Evolutionary conservation across 2,329 filamentous ascomycete species (phyloP), one percentile per base, ranked within the genome.

Genomic region (Pyricularia pennisetigena): DNA sequence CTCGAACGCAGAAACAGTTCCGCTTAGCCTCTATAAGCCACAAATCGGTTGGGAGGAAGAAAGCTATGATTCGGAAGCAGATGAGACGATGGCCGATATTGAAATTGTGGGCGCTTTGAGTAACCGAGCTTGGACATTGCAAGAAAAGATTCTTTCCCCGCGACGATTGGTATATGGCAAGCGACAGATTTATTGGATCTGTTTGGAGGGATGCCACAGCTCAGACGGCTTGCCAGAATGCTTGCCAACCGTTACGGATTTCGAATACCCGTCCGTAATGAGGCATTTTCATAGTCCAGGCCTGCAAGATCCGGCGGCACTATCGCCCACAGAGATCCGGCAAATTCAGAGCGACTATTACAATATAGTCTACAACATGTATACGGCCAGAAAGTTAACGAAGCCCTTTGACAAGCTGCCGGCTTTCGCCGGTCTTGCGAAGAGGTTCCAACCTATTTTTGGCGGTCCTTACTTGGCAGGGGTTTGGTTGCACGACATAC

Each of bases 391-490:
- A 5, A 24, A 32, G 1, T 7, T 67, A 9, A 67, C 54, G 0
- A 2, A 14, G 5, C 8, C 5, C 4, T 16, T 7, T 2, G 65
- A 67, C 16, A 62, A 26, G 49, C 20, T 67, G 2, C 65, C 65
- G 23, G 49, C 65, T 9, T 67, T 67, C 12, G 20, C 65, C 0
- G 65, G 65, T 16, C 26, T 67, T 23, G 65, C 28, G 7, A 41
- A 20, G 26, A 30, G 2, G 7, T 32, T 67, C 20, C 65, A 67
- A 3, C 9, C 49, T 8, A 0, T 67, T 0, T 67, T 67, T 20
- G 65, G 49, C 10, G 65, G 65, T 7, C 10, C 26, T n/a, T 67
- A 67, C 54, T 26, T 67, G 7, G 65, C 65, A 20, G 65, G 65
- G n/a, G 7, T 67, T 24, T 67, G 65, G 65, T 67, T 54, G 12